Evolutionary conservation across 2,329 filamentous ascomycete genomes (phyloP).

Genomic region (Akanthomyces uredinophilus): DNA sequence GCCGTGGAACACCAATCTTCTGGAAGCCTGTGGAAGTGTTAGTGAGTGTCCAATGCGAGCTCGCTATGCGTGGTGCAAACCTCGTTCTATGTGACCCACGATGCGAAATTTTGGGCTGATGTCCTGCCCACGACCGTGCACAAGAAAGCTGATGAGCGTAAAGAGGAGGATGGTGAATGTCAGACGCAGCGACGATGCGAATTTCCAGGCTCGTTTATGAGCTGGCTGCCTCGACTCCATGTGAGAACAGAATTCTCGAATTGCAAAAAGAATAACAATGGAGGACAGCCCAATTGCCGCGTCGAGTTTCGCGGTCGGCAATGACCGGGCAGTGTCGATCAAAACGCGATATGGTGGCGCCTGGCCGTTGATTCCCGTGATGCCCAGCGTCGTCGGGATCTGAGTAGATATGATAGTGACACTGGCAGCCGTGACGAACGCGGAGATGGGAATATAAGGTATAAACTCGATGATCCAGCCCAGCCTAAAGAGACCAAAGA

Average conservation of each 20-base stretch:
- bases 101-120: slow-evolving; percentile 50
- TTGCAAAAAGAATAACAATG: slow-evolving; percentile 59
- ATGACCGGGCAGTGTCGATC: slow-evolving; percentile 36
- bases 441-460: slow-evolving; percentile 43
- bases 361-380: slow-evolving; percentile 39
- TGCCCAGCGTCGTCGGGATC: slow-evolving; percentile 39
- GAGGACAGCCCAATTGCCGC: slow-evolving; percentile 68
- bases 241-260: slow-evolving; percentile 54
- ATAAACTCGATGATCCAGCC: slow-evolving; percentile 50
- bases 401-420: slow-evolving; percentile 47
- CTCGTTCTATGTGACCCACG: slow-evolving; percentile 60
- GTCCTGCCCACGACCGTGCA: slow-evolving; percentile 48
- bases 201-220: slow-evolving; percentile 63
- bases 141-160: slow-evolving; percentile 66
- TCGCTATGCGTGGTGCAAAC: slow-evolving; percentile 23
- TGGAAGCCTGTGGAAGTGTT: slow-evolving; percentile 49
- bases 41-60: slow-evolving; percentile 7
- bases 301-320: slow-evolving; percentile 50
- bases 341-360: slow-evolving; percentile 41
- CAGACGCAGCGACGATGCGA: slow-evolving; percentile 67
- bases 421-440: slow-evolving; percentile 47
- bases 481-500: slow-evolving; percentile 41
- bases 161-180: slow-evolving; percentile 73
- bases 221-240: slow-evolving; percentile 57
- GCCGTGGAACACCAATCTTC: slow-evolving; percentile 53